These are phyloP conservation scores for Lipomyces japonicus DNA, from an alignment of 805 yeast species.

Conservation along the genomic window DNA sequence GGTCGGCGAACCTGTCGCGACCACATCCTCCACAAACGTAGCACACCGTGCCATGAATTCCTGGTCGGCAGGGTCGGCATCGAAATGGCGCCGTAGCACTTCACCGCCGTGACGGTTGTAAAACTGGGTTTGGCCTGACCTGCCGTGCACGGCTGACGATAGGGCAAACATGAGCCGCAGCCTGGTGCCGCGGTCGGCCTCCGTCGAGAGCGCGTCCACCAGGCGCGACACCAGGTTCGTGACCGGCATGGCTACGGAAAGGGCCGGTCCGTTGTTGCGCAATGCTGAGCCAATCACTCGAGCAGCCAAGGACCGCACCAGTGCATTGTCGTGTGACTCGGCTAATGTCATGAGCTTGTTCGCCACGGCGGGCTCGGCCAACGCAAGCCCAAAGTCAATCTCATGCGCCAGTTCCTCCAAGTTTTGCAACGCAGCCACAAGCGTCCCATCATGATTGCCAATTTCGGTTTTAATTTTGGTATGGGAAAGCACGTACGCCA, in stretches of 20 bases:
- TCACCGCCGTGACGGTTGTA: slow-evolving; percentile 21
- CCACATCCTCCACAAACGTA: slow-evolving; percentile 25
- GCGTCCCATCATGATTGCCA: slow-evolving; percentile 3
- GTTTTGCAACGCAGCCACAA: slow-evolving; percentile 22
- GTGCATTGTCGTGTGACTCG: slow-evolving; percentile 21
- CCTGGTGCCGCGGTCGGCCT: slow-evolving; percentile 19
- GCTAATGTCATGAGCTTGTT: slow-evolving; percentile 23
- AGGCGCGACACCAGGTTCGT: slow-evolving; percentile 17
- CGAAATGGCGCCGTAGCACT: slow-evolving; percentile 19
- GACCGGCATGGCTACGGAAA: slow-evolving; percentile 33
- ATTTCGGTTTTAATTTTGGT: background rate
- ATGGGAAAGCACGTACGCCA: slow-evolving; percentile 9
- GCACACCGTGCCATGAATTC: slow-evolving; percentile 21
- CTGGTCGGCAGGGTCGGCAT: slow-evolving; percentile 7
- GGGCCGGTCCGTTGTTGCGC: slow-evolving; percentile 69
- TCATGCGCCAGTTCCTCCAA: slow-evolving; percentile 59
- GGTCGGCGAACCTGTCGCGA: slow-evolving; percentile 8
- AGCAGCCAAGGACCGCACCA: slow-evolving; percentile 48
- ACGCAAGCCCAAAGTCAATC: slow-evolving; percentile 51
- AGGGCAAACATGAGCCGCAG: slow-evolving; percentile 31
- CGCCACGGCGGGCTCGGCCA: slow-evolving; percentile 37
- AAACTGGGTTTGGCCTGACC: slow-evolving; percentile 24
- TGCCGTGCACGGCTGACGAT: slow-evolving; percentile 28
- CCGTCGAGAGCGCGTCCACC: slow-evolving; percentile 17
- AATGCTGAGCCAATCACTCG: slow-evolving; percentile 63